These are phyloP conservation scores for Acaromyces ingoldii DNA, from an alignment of 1,284 basidiomycete genomes.

Conservation along the genomic window DNA sequence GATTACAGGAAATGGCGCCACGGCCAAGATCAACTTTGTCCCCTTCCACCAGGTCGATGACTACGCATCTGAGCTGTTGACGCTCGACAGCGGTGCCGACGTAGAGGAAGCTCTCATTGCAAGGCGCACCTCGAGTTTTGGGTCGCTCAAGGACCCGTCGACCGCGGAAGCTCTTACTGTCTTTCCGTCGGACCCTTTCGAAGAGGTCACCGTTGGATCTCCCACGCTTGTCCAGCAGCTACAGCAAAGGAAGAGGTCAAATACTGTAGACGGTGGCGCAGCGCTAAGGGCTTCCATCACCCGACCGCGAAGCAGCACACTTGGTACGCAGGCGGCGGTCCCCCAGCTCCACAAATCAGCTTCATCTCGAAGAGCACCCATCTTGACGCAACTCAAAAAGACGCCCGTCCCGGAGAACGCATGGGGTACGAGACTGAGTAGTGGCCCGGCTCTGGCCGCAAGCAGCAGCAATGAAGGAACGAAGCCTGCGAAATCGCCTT, in stretches of 20 bases:
- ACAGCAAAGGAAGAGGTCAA: background rate
- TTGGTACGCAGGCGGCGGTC: too few species aligned
- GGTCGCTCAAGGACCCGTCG: background rate
- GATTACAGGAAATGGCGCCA: background rate
- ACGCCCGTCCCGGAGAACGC: too few species aligned
- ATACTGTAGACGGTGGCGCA: background rate
- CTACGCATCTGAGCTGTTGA: background rate
- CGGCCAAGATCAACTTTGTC: background rate
- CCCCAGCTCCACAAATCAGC: too few species aligned
- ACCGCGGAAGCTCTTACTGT: background rate
- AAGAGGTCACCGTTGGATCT: too few species aligned
- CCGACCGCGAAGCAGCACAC: too few species aligned
- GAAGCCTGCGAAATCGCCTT: background rate
- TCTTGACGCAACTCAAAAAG: too few species aligned
- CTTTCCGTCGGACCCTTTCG: background rate
- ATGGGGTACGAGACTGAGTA: background rate
- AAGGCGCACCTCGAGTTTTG: background rate
- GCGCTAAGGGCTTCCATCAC: too few species aligned
- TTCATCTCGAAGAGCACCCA: too few species aligned
- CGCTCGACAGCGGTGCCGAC: background rate
- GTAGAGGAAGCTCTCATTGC: background rate
- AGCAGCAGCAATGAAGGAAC: background rate
- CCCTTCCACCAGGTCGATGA: slow-evolving; percentile 1
- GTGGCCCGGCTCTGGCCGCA: background rate
- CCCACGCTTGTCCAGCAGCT: too few species aligned